Percentiles rank a stretch among this genome's conserved stretches.
Evolutionary conservation across 192 early-diverging fungal genomes (phyloP).

Genomic region (Backusella circina): DNA sequence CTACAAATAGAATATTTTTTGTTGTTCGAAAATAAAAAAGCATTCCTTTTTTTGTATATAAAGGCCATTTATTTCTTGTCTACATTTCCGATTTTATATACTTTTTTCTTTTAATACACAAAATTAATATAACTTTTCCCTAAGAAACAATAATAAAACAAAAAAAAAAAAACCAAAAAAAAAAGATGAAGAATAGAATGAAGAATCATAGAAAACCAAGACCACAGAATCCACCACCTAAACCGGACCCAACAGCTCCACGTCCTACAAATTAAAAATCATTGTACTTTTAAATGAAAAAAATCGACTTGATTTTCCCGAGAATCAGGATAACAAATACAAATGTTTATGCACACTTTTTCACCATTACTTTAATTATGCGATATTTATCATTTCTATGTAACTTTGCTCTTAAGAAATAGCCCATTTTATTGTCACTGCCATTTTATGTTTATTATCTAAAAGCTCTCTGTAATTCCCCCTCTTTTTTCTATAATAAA

Average conservation of each 20-base stretch:
- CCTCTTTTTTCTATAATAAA: background rate
- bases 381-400: background rate
- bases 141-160: background rate
- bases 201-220: slow-evolving; percentile 9
- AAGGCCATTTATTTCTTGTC: background rate
- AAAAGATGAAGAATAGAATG: background rate
- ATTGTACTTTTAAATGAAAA: background rate
- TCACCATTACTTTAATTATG: background rate
- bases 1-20: background rate
- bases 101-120: background rate
- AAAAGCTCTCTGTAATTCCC: background rate
- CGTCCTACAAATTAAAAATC: background rate
- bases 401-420: background rate
- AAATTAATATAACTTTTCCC: background rate
- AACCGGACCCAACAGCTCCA: background rate
- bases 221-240: slow-evolving; percentile 8
- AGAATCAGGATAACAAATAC: background rate
- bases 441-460: background rate
- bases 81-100: background rate
- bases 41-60: background rate
- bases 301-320: background rate
- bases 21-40: background rate
- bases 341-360: background rate
- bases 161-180: background rate
- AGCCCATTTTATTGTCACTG: background rate